A percentile compares a stretch with the other conserved stretches of the same genome.
These are phyloP conservation scores for Blastobotrys petasosporus DNA, from an alignment of 1,139 yeast species.

Conservation along the genomic window DNA sequence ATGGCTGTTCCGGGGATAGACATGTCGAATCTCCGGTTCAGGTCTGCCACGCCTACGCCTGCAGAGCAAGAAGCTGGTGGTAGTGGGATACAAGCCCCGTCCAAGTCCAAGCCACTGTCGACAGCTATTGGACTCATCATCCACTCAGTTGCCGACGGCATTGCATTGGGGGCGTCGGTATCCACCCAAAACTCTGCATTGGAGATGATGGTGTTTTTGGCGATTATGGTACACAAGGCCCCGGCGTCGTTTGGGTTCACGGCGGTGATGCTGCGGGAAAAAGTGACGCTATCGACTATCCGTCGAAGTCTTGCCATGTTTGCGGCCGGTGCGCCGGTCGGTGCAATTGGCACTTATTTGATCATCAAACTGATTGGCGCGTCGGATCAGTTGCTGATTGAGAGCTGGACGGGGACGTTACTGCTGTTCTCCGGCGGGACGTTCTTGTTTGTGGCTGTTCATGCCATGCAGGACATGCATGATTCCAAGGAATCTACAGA, in stretches of 20 bases:
- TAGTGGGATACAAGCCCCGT: neutral
- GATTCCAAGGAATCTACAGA: slow-evolving; percentile 10
- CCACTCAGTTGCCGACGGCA: slow-evolving; percentile 69
- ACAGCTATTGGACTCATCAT: slow-evolving; percentile 57
- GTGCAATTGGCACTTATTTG: slow-evolving; percentile 45
- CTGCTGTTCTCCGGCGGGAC: slow-evolving; percentile 67
- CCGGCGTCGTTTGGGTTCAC: slow-evolving; percentile 71
- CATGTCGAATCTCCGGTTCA: slow-evolving; percentile 16
- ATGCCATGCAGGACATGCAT: slow-evolving; percentile 45
- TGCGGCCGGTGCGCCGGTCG: slow-evolving; percentile 49
- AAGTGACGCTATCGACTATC: slow-evolving; percentile 30
- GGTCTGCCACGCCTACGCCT: slow-evolving; percentile 1
- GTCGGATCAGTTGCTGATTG: slow-evolving; percentile 25
- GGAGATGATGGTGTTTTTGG: slow-evolving; percentile 48
- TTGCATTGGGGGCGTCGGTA: slow-evolving; percentile 63
- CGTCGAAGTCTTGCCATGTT: slow-evolving; percentile 43
- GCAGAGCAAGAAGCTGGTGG: slow-evolving; percentile 6
- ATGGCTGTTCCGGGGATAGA: slow-evolving; percentile 12
- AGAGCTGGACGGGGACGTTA: slow-evolving; percentile 46
- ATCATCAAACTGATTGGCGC: slow-evolving; percentile 35
- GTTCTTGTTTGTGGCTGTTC: slow-evolving; percentile 63
- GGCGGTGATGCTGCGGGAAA: slow-evolving; percentile 45
- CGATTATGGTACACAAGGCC: slow-evolving; percentile 64
- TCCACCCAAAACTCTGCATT: slow-evolving; percentile 43
- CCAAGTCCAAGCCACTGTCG: slow-evolving; percentile 12